Evolutionary conservation across 139 green algal species (phyloP).

Genomic region (Haematococcus lacustris): DNA sequence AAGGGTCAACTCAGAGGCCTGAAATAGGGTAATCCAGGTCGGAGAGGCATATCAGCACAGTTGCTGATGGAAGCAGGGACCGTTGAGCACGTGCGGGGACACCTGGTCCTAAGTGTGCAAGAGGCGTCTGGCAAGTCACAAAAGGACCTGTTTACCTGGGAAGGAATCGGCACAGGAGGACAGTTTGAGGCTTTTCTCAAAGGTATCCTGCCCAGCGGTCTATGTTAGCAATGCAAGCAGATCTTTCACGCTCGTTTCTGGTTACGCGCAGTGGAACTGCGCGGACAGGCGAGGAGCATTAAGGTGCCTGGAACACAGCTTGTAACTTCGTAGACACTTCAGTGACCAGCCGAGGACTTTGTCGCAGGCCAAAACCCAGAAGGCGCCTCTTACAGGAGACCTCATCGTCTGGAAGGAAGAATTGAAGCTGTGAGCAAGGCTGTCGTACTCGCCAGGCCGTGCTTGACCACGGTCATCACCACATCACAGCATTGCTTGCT

Average conservation of each 20-base stretch:
- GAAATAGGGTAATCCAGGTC: too few relatives aligned
- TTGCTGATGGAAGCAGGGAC: too few relatives aligned
- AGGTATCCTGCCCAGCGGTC: conserved; percentile 19
- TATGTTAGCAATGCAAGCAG: background rate
- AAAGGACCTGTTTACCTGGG: conserved; percentile 60
- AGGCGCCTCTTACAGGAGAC: conserved; percentile 28
- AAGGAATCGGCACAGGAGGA: conserved; percentile 19
- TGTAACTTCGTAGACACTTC: background rate
- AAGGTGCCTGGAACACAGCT: conserved; percentile 6
- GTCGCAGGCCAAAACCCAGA: conserved; percentile 45
- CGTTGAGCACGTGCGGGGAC: conserved; percentile 33
- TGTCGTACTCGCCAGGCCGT: background rate
- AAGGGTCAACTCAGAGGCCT: too few relatives aligned
- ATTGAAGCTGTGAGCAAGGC: conserved; percentile 47
- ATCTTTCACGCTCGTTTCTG: background rate
- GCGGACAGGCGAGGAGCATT: background rate
- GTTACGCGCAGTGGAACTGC: background rate
- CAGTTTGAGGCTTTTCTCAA: conserved; percentile 60
- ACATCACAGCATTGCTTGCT: background rate
- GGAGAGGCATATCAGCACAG: too few relatives aligned
- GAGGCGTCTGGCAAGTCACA: conserved; percentile 60
- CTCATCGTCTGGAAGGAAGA: conserved; percentile 59
- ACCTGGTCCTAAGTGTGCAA: conserved; percentile 48
- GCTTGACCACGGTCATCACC: background rate
- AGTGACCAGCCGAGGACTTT: background rate